Conservation (phyloP, 176 grass and related monocot species). For the Neostapfia colusana region DNA sequence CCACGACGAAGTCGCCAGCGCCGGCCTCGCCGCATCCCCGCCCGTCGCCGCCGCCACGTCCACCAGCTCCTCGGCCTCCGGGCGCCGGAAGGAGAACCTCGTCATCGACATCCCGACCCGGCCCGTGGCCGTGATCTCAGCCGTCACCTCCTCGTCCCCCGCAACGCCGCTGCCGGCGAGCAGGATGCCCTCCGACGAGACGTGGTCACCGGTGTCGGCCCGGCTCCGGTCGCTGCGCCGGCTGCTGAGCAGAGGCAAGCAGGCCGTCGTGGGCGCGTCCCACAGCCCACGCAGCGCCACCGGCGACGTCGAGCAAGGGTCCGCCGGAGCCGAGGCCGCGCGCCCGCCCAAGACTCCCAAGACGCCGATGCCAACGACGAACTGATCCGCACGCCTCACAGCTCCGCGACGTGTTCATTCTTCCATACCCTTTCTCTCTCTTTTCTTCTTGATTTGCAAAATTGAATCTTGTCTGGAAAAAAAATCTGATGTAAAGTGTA, state of each 20-base stretch:
- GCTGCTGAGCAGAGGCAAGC: constrained; percentile 70
- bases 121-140: neutral
- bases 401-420: constrained; percentile 59
- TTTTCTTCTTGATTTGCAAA: neutral
- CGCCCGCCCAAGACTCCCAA: constrained; percentile 58
- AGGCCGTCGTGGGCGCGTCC: constrained; percentile 44
- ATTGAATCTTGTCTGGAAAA: neutral
- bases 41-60: constrained; percentile 15
- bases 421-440: neutral
- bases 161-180: constrained; percentile 59
- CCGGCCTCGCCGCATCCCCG: neutral
- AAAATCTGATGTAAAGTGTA: constrained; percentile 43
- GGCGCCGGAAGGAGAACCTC: constrained; percentile 42
- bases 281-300: neutral
- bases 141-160: neutral
- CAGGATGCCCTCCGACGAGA: constrained; percentile 56
- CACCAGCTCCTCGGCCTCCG: constrained; percentile 14
- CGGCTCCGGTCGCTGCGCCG: constrained; percentile 59
- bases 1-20: constrained; percentile 46
- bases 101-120: constrained; percentile 81
- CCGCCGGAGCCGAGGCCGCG: neutral
- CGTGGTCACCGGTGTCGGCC: constrained; percentile 58
- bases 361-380: constrained; percentile 31
- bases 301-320: constrained; percentile 77
- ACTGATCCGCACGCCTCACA: constrained; percentile 22